Evolutionary conservation across 331 rosid species (phyloP).

Genomic region (Malus hybrid): DNA sequence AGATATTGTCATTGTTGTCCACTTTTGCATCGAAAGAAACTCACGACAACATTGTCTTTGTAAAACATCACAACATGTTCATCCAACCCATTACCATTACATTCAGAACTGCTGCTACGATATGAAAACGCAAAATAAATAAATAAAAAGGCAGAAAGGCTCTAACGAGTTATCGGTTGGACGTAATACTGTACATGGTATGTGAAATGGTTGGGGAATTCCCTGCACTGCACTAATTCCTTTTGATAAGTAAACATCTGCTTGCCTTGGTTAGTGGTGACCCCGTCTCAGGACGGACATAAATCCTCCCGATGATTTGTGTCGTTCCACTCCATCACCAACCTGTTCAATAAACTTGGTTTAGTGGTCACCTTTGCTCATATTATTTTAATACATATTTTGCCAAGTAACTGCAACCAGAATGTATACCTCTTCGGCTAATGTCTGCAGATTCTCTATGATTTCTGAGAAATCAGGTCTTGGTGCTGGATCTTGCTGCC

Average conservation of each 20-base stretch:
- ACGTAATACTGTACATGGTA: conserved; percentile 43
- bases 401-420: neutral
- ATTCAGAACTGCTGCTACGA: neutral
- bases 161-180: neutral
- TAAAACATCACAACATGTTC: conserved; percentile 13
- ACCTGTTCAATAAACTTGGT: conserved; percentile 33
- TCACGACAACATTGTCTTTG: neutral
- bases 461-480: conserved; percentile 84
- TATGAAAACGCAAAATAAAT: neutral
- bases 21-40: neutral
- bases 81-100: conserved; percentile 14
- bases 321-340: conserved; percentile 70
- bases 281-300: conserved; percentile 72
- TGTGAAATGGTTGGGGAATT: conserved; percentile 10
- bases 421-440: conserved; percentile 56
- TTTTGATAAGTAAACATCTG: conserved; percentile 16
- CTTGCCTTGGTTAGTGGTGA: conserved; percentile 39
- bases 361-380: neutral
- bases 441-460: conserved; percentile 53
- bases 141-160: neutral
- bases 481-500: conserved; percentile 79
- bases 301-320: conserved; percentile 55
- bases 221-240: conserved; percentile 21
- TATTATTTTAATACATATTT: no score
- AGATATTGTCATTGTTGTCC: neutral